Base-by-base conservation (phyloP, 371 early-diverging fungal genomes). In the Nematocida ausubeli region DNA sequence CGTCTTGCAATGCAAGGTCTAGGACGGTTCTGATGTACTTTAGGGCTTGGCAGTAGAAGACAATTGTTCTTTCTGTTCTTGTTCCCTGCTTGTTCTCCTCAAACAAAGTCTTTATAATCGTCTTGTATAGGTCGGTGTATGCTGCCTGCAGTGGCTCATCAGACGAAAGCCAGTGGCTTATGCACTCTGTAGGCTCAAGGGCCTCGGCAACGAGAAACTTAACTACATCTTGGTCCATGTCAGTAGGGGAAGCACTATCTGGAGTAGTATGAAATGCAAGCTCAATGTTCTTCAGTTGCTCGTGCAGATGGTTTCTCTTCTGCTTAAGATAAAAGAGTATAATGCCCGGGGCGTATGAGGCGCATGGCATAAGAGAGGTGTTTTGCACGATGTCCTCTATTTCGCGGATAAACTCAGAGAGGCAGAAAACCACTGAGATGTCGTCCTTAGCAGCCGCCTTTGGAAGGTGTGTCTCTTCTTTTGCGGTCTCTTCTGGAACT, bases 141-240 rank as follows among this genome's bases (percentile, higher is more conserved):
- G 60, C 60, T 30, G 0, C 1, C 60, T 35, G 34, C 32, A 60
- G 34, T n/a, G 60, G 12, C 7, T 60, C 28, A n/a, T 5, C 32
- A 3, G 32, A 16, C 9, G 34, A 32, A 16, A 60, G 12, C 60
- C 60, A 60, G 60, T 39, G 14, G 39, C 24, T 60, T 14, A 60
- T 60, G 24, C 24, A 30, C 5, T 12, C 12, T 2, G 32, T 30
- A 5, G 60, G 60, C 35, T 24, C 24, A 14, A 60, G 60, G 14
- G 34, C 60, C 35, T 60, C 60, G 22, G 60, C 60, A 24, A 60
- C 3, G 2, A 60, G 39, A 39, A 22, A 60, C 35, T 60, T 35
- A 60, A 60, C 32, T 39, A 60, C 60, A 16, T 60, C 39, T 14
- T 14, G 6, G 28, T 60, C 16, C 60, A 60, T 14, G 24, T 60